Evolutionary conservation across 2,329 filamentous ascomycete species (phyloP).

Genomic region (Trichoderma citrinoviride): DNA sequence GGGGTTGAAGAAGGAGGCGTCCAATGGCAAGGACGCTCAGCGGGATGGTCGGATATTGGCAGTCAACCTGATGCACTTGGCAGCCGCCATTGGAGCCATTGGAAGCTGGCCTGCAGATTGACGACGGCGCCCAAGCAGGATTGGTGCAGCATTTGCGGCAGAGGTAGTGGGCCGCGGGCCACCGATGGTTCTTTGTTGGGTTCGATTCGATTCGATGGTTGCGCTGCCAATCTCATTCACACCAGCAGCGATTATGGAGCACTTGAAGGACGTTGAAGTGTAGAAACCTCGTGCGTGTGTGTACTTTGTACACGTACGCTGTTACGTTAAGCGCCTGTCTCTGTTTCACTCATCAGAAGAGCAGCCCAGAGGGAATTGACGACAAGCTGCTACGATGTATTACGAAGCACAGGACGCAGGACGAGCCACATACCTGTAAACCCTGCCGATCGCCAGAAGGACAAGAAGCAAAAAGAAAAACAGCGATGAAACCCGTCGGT

Average conservation of each 20-base stretch:
- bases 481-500: conserved; percentile 14
- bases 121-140: conserved; percentile 7
- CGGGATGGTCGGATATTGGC: conserved; percentile 16
- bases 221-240: not conserved
- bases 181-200: not conserved
- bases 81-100: conserved; percentile 5
- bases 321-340: not conserved
- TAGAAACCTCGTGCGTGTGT: no score
- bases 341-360: conserved; percentile 7
- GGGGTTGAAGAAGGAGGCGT: conserved; percentile 23
- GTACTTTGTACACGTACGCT: not conserved
- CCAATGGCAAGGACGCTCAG: conserved; percentile 21
- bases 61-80: conserved; percentile 21
- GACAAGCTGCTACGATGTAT: not conserved
- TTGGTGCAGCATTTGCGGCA: conserved; percentile 8
- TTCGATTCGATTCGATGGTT: not conserved
- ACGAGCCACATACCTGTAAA: not conserved
- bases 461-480: not conserved
- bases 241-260: not conserved
- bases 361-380: not conserved
- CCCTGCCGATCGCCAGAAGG: not conserved
- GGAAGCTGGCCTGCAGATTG: conserved; percentile 16
- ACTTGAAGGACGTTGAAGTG: no score
- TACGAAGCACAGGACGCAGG: not conserved
- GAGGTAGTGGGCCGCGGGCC: conserved; percentile 7